phyloP scores from a whole-genome alignment of 805 yeast genomes.

The Alloascoidea hylecoeti region DNA sequence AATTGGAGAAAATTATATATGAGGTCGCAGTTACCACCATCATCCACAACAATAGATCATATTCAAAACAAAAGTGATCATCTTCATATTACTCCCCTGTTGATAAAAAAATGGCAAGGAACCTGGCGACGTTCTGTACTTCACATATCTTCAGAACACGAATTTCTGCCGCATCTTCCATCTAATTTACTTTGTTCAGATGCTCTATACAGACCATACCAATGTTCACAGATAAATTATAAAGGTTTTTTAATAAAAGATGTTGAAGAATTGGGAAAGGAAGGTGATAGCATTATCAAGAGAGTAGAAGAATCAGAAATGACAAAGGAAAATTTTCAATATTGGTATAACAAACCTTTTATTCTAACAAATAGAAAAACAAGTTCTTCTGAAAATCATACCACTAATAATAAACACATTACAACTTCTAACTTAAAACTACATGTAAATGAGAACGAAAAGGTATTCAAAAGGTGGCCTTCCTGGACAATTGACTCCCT shows the following conservation, averaged over 20 bases:
- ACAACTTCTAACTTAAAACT: too few species aligned
- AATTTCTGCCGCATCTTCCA: slow-evolving; percentile 29
- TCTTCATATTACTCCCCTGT: slow-evolving; percentile 13
- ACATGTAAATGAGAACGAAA: too few species aligned
- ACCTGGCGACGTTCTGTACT: slow-evolving; percentile 64
- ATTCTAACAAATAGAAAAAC: slow-evolving; percentile 26
- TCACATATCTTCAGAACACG: slow-evolving; percentile 20
- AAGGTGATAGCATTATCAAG: slow-evolving; percentile 29
- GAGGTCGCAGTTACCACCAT: slow-evolving; percentile 7
- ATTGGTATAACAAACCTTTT: slow-evolving; percentile 48
- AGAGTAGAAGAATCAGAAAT: slow-evolving; percentile 32
- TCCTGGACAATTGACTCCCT: slow-evolving; percentile 42
- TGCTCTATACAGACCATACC: slow-evolving; percentile 68
- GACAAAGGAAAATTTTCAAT: slow-evolving; percentile 27
- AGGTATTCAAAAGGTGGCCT: slow-evolving; percentile 50
- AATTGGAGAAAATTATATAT: slow-evolving; percentile 59
- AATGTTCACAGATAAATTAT: slow-evolving; percentile 63
- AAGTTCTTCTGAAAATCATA: too few species aligned
- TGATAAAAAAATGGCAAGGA: slow-evolving; percentile 46
- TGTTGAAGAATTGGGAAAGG: slow-evolving; percentile 24
- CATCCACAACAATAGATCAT: slow-evolving; percentile 6
- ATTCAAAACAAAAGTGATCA: slow-evolving; percentile 6
- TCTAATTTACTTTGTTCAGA: slow-evolving; percentile 53
- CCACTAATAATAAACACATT: too few species aligned
- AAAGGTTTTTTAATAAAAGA: slow-evolving; percentile 26